Percentiles rank a stretch among this genome's conserved stretches.
These are phyloP conservation scores for Usnea hakonensis DNA, from an alignment of 495 filamentous ascomycete species.

Conservation along the genomic window DNA sequence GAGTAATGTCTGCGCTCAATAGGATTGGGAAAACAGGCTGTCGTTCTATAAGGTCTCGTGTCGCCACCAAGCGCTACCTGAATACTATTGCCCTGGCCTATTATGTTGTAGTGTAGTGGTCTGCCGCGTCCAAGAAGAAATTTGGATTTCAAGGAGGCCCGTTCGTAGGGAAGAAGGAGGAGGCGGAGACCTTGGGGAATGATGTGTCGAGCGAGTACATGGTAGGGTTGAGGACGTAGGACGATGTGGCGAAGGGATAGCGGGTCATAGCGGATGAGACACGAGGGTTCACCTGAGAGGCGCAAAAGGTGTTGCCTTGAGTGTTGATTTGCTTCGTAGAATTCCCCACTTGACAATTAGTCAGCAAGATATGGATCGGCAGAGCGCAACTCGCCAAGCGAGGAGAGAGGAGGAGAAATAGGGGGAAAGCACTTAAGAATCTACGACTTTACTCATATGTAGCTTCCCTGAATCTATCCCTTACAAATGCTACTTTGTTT, in stretches of 20 bases:
- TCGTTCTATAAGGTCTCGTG: background rate
- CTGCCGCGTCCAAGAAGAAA: slow-evolving; percentile 2
- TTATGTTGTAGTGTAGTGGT: background rate
- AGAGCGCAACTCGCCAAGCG: too few relatives aligned
- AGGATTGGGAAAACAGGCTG: background rate
- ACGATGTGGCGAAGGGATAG: background rate
- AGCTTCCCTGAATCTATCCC: too few relatives aligned
- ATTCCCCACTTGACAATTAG: too few relatives aligned
- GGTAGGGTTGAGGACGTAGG: background rate
- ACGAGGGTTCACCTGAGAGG: background rate
- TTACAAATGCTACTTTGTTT: too few relatives aligned
- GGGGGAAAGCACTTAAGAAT: too few relatives aligned
- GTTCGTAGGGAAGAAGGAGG: background rate
- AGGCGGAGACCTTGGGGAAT: background rate
- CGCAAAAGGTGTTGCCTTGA: background rate
- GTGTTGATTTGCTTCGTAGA: too few relatives aligned
- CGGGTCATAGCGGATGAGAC: background rate
- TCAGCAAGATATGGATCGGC: too few relatives aligned
- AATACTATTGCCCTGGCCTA: background rate
- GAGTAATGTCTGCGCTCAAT: background rate
- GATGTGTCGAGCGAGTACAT: background rate
- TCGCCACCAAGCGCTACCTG: background rate
- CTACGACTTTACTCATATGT: too few relatives aligned
- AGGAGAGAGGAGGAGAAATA: too few relatives aligned
- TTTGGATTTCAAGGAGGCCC: background rate